Evolutionary conservation across 1,284 basidiomycete species (phyloP), one percentile per base, ranked within the genome.

Genomic region (Ustilago shanxiensis): DNA sequence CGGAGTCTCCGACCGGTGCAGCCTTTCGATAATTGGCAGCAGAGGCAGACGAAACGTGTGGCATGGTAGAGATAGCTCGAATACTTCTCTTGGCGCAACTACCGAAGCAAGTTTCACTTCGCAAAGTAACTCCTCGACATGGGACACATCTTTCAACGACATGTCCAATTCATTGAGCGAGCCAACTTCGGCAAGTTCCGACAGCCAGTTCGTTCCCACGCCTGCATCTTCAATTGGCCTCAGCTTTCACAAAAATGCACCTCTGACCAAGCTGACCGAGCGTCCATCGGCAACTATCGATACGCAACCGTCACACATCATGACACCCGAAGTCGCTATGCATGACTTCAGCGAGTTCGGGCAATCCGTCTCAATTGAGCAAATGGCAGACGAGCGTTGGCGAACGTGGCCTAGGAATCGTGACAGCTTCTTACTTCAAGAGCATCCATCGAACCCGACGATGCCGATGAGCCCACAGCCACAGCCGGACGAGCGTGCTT

Each of bases 281-380:
- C 35, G 14, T 13, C 18, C 7, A 26, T 29, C 54, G 14, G 20
- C 2, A 24, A 10, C 50, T 47, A 41, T 35, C 55, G 60, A 54
- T 6, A 2, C 26, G 0, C 18, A 11, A 22, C 24, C 51, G 1
- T 13, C 33, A 16, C 13, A 9, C 10, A 13, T 24, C 10, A 31
- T 22, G 11, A 64, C 57, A 4, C 67, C 60, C 3, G 70, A 72
- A 26, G 55, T 67, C 1, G 45, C 44, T 41, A 68, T 69, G 61
- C 39, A 57, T 26, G 72, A 69, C n/a, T 69, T 74, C 24, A 73
- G 71, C 66, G 72, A 74, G 28, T 74, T 74, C 37, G 66, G 66
- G 6, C 66, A 74, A 37, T 68, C 66, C 7, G 59, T 74, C n/a
- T 62, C 72, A 16, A 74, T 74, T 22, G 66, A 74, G 52, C 58